Percentiles rank a stretch among this genome's conserved stretches.
phyloP scores from a whole-genome alignment of 768 basidiomycete species.

The Termitomyces sp. region DNA sequence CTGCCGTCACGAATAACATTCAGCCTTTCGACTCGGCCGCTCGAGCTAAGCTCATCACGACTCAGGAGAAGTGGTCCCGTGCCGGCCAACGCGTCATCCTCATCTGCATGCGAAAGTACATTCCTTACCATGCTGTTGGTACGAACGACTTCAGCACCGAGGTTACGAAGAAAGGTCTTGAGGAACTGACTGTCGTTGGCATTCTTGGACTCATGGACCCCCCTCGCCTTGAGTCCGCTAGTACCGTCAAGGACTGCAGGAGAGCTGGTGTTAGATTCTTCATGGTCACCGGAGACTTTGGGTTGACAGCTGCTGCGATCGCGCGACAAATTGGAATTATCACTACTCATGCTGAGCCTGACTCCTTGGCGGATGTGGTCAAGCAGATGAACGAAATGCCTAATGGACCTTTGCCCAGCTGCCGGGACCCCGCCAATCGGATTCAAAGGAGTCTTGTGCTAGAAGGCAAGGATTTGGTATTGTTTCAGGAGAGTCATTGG shows the following conservation, averaged over 20 bases:
- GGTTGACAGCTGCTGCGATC: constrained; percentile 46
- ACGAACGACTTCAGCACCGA: constrained; percentile 22
- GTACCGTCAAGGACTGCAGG: constrained; percentile 38
- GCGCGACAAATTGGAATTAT: constrained; percentile 38
- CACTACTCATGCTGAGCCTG: constrained; percentile 23
- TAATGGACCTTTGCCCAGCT: neutral
- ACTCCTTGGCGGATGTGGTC: constrained; percentile 1
- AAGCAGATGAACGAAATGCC: neutral
- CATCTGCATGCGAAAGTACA: constrained; percentile 25
- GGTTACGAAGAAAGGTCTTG: constrained; percentile 30
- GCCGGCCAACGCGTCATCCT: constrained; percentile 50
- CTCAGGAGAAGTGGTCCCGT: constrained; percentile 36
- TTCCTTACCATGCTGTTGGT: constrained; percentile 15
- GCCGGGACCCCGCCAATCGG: constrained; percentile 20
- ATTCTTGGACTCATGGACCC: constrained; percentile 51
- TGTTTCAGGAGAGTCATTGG: constrained; percentile 30
- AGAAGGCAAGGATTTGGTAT: constrained; percentile 35
- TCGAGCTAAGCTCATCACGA: constrained; percentile 10
- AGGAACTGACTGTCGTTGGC: constrained; percentile 40
- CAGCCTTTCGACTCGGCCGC: constrained; percentile 19
- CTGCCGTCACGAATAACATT: constrained; percentile 8
- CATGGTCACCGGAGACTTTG: constrained; percentile 54
- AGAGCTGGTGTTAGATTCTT: constrained; percentile 47
- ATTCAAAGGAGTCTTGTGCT: constrained; percentile 30
- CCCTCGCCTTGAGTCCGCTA: constrained; percentile 41